phyloP scores from a whole-genome alignment of 2,329 filamentous ascomycete genomes.

The Alternaria triticimaculans region DNA sequence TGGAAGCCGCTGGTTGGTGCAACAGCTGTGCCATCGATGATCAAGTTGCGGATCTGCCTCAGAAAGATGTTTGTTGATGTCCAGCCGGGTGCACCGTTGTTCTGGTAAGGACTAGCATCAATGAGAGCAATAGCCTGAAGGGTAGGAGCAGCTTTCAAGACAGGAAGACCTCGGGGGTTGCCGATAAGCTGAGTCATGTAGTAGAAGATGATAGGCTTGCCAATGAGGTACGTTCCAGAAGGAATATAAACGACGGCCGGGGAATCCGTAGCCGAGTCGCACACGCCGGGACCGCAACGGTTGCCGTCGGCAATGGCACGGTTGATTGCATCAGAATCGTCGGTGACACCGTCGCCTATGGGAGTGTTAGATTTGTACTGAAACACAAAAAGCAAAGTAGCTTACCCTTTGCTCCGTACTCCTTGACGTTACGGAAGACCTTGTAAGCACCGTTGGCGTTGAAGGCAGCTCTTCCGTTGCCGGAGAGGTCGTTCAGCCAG shows the following conservation, averaged over 20 bases:
- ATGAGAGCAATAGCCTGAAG: conserved; percentile 65
- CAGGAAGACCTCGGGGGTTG: conserved; percentile 63
- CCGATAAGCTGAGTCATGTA: conserved; percentile 70
- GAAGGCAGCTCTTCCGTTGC: conserved; percentile 53
- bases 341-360: conserved; percentile 47
- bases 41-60: conserved; percentile 70
- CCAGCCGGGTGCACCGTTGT: conserved; percentile 50
- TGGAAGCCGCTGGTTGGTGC: conserved; percentile 54
- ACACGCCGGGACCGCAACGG: conserved; percentile 53
- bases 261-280: conserved; percentile 57
- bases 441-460: conserved; percentile 47
- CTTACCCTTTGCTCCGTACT: conserved; percentile 53
- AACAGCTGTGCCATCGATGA: conserved; percentile 63
- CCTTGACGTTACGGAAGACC: conserved; percentile 54
- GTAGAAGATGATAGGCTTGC: conserved; percentile 64
- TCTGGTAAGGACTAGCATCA: conserved; percentile 62
- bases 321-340: conserved; percentile 64
- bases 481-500: conserved; percentile 53
- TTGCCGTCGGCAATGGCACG: conserved; percentile 52
- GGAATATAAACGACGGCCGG: conserved; percentile 66
- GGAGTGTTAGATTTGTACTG: conserved; percentile 13
- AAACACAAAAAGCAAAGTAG: neutral
- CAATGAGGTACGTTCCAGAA: conserved; percentile 62
- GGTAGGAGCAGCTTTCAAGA: conserved; percentile 60
- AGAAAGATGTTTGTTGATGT: conserved; percentile 68